A percentile compares a stretch with the other conserved stretches of the same genome.
Conservation (phyloP, 1,139 yeast genomes). For the Magnusiomyces sp. region DNA sequence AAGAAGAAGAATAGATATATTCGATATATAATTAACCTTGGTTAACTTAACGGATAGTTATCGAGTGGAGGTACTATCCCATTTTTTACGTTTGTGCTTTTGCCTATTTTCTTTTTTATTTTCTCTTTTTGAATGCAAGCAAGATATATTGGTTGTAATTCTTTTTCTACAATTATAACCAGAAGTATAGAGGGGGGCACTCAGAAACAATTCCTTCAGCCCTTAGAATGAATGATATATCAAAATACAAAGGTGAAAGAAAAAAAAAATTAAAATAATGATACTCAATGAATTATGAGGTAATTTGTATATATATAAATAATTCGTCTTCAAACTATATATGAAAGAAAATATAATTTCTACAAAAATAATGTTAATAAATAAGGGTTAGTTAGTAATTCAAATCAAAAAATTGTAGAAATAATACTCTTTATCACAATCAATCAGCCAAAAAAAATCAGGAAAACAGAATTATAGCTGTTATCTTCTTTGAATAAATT, state of each 20-base stretch:
- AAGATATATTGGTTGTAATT: too few relatives aligned
- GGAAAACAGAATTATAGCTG: background rate
- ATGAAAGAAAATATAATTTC: background rate
- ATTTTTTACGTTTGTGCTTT: too few relatives aligned
- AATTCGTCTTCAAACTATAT: background rate
- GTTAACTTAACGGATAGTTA: too few relatives aligned
- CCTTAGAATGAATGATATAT: background rate
- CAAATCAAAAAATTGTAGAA: background rate
- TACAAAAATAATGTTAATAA: background rate
- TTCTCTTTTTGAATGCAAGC: too few relatives aligned
- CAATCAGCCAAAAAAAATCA: background rate
- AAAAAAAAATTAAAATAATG: background rate
- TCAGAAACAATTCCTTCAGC: background rate
- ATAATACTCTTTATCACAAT: background rate
- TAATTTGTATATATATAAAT: background rate
- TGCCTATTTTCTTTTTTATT: too few relatives aligned
- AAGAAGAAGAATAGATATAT: slow-evolving; percentile 36
- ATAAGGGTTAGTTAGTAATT: background rate
- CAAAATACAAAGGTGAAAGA: background rate
- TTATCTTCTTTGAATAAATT: background rate
- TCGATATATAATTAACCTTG: too few relatives aligned
- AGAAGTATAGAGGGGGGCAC: too few relatives aligned
- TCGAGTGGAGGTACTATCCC: too few relatives aligned
- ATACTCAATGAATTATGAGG: background rate
- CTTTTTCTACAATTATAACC: too few relatives aligned